Evolutionary conservation across 2,329 filamentous ascomycete genomes (phyloP).

Genomic region (Alternaria gansuensis): DNA sequence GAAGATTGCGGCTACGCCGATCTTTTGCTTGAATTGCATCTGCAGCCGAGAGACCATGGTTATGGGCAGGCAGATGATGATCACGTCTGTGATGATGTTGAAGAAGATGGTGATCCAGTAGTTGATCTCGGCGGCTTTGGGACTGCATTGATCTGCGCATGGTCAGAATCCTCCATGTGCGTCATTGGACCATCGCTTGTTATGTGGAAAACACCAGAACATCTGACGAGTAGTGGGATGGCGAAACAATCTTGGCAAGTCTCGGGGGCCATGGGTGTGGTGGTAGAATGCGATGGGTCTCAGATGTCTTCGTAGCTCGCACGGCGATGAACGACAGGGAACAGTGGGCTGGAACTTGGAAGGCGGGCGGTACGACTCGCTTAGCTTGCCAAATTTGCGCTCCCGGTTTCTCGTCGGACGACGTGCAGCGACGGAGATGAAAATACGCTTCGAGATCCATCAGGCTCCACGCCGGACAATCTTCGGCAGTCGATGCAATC

Average conservation of each 20-base stretch:
- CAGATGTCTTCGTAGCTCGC: constrained; percentile 8
- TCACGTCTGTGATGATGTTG: constrained; percentile 35
- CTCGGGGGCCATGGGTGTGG: constrained; percentile 4
- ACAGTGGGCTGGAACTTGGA: neutral
- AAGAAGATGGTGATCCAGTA: constrained; percentile 39
- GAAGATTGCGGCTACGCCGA: constrained; percentile 36
- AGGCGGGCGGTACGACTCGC: constrained; percentile 15
- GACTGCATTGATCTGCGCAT: constrained; percentile 32
- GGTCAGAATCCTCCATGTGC: constrained; percentile 15
- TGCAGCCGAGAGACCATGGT: constrained; percentile 35
- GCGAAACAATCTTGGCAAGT: neutral
- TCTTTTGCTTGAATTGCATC: constrained; percentile 37
- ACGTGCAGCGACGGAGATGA: constrained; percentile 25
- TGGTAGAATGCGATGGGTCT: neutral
- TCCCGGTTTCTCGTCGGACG: constrained; percentile 12
- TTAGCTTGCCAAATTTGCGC: constrained; percentile 4
- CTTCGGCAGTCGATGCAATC: constrained; percentile 15
- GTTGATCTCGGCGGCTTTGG: constrained; percentile 29
- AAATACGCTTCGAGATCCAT: constrained; percentile 12
- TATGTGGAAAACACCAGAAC: constrained; percentile 53
- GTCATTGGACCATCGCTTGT: constrained; percentile 37
- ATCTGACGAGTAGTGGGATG: constrained; percentile 24
- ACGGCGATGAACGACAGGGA: constrained; percentile 15
- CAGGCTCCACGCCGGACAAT: constrained; percentile 16
- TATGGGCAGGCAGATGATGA: constrained; percentile 35